These are phyloP conservation scores for Coniochaeta ligniaria DNA, from an alignment of 2,329 filamentous ascomycete genomes.

Conservation along the genomic window DNA sequence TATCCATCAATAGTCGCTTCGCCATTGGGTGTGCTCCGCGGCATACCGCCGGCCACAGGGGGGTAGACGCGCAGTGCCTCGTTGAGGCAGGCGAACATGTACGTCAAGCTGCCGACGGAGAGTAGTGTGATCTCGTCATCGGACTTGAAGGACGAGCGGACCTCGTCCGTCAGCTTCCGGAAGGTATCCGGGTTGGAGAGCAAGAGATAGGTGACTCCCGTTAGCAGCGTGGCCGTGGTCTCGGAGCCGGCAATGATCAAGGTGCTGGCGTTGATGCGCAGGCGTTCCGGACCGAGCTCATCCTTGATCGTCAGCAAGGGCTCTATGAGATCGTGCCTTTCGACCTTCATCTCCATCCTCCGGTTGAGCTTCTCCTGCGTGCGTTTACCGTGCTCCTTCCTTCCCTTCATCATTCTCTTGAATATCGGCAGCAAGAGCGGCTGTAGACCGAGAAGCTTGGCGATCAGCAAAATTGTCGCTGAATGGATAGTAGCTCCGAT, in stretches of 20 bases:
- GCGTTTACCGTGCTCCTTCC: conserved; percentile 1
- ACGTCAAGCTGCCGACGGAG: conserved; percentile 14
- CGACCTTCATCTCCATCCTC: conserved; percentile 7
- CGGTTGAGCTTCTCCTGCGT: conserved; percentile 5
- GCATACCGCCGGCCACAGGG: conserved; percentile 9
- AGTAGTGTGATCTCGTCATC: conserved; percentile 12
- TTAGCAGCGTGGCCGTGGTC: conserved; percentile 10
- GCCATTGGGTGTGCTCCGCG: conserved; percentile 13
- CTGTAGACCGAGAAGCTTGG: conserved; percentile 2
- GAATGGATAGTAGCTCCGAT: conserved; percentile 17
- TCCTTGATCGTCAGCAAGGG: conserved; percentile 8
- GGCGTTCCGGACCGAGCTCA: neutral
- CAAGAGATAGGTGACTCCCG: conserved; percentile 9
- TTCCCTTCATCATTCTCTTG: neutral
- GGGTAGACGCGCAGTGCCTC: conserved; percentile 20
- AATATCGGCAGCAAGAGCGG: neutral
- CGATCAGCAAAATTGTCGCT: neutral
- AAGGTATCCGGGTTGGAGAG: conserved; percentile 10
- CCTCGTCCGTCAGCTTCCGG: conserved; percentile 8
- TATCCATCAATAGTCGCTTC: conserved; percentile 16
- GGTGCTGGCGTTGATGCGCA: conserved; percentile 2
- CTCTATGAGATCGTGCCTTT: conserved; percentile 10
- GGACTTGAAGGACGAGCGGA: conserved; percentile 7
- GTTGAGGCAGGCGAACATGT: conserved; percentile 22
- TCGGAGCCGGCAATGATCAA: conserved; percentile 7